A percentile compares a stretch with the other conserved stretches of the same genome.
phyloP scores from a whole-genome alignment of 208 protist species.

The Trypanosoma vivax region DNA sequence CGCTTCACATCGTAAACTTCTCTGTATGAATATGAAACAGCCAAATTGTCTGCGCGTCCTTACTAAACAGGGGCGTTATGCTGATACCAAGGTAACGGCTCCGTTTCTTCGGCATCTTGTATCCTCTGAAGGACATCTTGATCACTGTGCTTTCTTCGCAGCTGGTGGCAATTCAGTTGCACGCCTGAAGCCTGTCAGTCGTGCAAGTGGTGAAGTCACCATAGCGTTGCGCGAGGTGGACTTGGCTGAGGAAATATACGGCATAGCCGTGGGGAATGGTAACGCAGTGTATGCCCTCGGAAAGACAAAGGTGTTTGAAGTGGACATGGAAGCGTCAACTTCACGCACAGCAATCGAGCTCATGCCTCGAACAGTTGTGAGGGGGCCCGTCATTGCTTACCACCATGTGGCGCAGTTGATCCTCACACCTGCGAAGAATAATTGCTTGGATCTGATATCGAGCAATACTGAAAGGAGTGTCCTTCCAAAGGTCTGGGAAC shows the following conservation, averaged over 20 bases:
- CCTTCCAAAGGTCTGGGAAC: conserved; percentile 74
- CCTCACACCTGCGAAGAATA: conserved; percentile 59
- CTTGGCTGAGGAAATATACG: conserved; percentile 59
- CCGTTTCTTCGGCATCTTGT: conserved; percentile 43
- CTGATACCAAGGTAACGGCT: conserved; percentile 43
- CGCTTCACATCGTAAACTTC: conserved; percentile 51
- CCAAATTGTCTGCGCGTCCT: conserved; percentile 75
- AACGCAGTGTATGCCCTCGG: conserved; percentile 59
- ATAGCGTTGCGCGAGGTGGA: conserved; percentile 31
- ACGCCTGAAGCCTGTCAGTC: conserved; percentile 48
- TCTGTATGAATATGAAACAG: conserved; percentile 81
- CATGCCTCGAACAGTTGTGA: conserved; percentile 47
- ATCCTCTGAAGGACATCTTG: conserved; percentile 42
- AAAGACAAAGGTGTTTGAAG: conserved; percentile 51
- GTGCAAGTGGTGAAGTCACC: conserved; percentile 62
- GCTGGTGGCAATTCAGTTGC: conserved; percentile 57
- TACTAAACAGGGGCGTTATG: conserved; percentile 62
- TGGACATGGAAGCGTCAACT: conserved; percentile 42
- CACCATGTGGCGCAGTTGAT: conserved; percentile 50
- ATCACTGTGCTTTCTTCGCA: conserved; percentile 66
- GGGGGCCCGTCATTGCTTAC: conserved; percentile 62
- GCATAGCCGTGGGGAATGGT: conserved; percentile 46
- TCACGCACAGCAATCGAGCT: conserved; percentile 34
- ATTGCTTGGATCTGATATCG: conserved; percentile 72
- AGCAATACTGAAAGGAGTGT: conserved; percentile 49